phyloP scores from a whole-genome alignment of 805 yeast species.

The Candida ponderosae region DNA sequence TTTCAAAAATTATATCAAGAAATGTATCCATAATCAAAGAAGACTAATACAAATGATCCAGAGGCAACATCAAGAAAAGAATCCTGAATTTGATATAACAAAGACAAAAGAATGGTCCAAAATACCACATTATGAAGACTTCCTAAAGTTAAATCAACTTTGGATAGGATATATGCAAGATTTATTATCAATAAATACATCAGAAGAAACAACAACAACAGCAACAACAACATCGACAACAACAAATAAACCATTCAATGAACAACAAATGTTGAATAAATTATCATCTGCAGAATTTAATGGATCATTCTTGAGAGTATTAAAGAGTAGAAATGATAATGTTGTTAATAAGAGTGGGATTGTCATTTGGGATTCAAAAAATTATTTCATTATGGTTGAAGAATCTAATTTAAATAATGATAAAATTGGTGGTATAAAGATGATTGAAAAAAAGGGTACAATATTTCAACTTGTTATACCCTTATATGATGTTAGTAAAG shows the following conservation, averaged over 20 bases:
- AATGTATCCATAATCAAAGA: slow-evolving; percentile 14
- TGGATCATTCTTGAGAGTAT: slow-evolving; percentile 62
- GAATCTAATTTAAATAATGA: slow-evolving; percentile 12
- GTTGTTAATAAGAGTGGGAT: slow-evolving; percentile 64
- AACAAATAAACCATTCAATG: slow-evolving; percentile 11
- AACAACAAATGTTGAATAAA: slow-evolving; percentile 36
- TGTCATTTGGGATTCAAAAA: slow-evolving; percentile 78
- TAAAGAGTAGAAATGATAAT: slow-evolving; percentile 46
- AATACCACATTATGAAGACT: slow-evolving; percentile 39
- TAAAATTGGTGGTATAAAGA: slow-evolving; percentile 54
- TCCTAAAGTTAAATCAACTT: slow-evolving; percentile 45
- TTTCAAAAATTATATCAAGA: slow-evolving; percentile 19
- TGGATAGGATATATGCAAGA: slow-evolving; percentile 70
- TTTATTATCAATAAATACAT: slow-evolving; percentile 33
- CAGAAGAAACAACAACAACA: slow-evolving; percentile 5
- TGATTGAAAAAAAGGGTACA: slow-evolving; percentile 62
- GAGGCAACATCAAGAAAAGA: slow-evolving; percentile 2
- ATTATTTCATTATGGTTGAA: slow-evolving; percentile 56
- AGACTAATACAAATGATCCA: slow-evolving; percentile 20
- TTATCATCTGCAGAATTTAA: slow-evolving; percentile 74
- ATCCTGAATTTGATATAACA: slow-evolving; percentile 6
- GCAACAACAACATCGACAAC: too few relatives aligned
- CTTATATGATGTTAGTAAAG: slow-evolving; percentile 8
- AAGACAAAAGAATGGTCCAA: slow-evolving; percentile 15
- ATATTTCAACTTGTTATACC: slow-evolving; percentile 48